phyloP scores from a whole-genome alignment of 1,284 basidiomycete species.

The Laetiporus sulphureus region DNA sequence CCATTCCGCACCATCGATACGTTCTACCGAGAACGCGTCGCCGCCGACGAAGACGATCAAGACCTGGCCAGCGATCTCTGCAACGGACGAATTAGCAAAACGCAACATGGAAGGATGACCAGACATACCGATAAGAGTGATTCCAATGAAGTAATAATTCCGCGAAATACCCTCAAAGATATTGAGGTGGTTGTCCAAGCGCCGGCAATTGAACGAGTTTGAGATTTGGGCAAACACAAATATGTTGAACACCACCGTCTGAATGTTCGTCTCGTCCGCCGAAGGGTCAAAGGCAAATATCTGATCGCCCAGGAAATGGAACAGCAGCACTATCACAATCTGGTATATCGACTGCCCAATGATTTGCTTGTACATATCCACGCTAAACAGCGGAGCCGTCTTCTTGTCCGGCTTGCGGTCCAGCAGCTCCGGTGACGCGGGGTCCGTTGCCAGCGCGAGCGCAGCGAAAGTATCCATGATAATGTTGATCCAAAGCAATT shows the following conservation, averaged over 20 bases:
- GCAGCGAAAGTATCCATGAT: constrained; percentile 99
- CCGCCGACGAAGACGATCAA: constrained; percentile 91
- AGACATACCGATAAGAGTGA: constrained; percentile 74
- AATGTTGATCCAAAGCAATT: constrained; percentile 95
- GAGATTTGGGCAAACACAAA: constrained; percentile 97
- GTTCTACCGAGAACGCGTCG: constrained; percentile 86
- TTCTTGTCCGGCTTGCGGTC: constrained; percentile 89
- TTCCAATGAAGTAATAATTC: constrained; percentile 86
- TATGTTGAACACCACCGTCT: constrained; percentile 91
- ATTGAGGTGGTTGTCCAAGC: constrained; percentile 83
- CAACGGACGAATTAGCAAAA: constrained; percentile 1
- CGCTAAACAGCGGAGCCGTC: constrained; percentile 82
- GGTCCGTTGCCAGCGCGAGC: constrained; percentile 94
- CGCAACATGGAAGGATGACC: not conserved
- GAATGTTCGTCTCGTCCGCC: constrained; percentile 48
- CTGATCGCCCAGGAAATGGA: constrained; percentile 78
- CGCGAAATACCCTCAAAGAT: constrained; percentile 79
- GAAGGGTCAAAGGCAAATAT: constrained; percentile 62
- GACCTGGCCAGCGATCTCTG: constrained; percentile 84
- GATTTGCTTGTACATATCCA: constrained; percentile 95
- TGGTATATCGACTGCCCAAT: constrained; percentile 88
- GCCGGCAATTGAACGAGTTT: constrained; percentile 90
- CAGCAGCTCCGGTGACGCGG: constrained; percentile 76
- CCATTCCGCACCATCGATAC: constrained; percentile 82
- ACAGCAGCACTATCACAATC: constrained; percentile 76